Percentiles rank a stretch among this genome's conserved stretches.
Evolutionary conservation across 2,329 filamentous ascomycete genomes (phyloP).

Genomic region (Phialophora expanda): DNA sequence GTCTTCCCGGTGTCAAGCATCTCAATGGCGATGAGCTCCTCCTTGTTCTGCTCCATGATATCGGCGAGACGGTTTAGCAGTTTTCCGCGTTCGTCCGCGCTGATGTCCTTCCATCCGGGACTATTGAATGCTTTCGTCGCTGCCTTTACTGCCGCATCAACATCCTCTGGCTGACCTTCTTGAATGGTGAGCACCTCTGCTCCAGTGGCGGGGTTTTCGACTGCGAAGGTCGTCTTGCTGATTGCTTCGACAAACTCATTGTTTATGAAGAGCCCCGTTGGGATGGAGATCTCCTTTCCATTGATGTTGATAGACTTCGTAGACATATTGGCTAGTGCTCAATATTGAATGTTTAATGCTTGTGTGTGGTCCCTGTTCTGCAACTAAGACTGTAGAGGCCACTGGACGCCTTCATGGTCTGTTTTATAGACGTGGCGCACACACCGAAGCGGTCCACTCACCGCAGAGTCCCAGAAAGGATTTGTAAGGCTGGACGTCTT

Average conservation of each 20-base stretch:
- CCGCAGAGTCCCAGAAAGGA: neutral
- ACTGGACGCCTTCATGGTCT: neutral
- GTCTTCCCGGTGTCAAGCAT: slow-evolving; percentile 83
- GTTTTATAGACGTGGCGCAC: neutral
- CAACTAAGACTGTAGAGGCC: neutral
- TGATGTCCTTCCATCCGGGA: slow-evolving; percentile 61
- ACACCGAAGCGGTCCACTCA: neutral
- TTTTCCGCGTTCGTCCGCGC: slow-evolving; percentile 47
- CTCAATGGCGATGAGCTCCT: slow-evolving; percentile 69
- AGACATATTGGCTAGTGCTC: neutral
- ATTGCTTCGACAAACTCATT: slow-evolving; percentile 49
- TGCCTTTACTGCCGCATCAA: slow-evolving; percentile 46
- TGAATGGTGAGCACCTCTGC: slow-evolving; percentile 43
- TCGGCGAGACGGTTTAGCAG: slow-evolving; percentile 58
- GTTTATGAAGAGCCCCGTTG: slow-evolving; percentile 49
- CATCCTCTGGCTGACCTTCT: slow-evolving; percentile 43
- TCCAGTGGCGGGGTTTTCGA: slow-evolving; percentile 42
- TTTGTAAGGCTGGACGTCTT: neutral
- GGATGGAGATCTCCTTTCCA: slow-evolving; percentile 8
- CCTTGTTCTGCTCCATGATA: slow-evolving; percentile 68
- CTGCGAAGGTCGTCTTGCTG: slow-evolving; percentile 44
- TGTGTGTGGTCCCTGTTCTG: neutral
- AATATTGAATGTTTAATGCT: neutral
- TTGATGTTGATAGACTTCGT: neutral
- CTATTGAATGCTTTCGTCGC: slow-evolving; percentile 42